Evolutionary conservation across 1,139 yeast species (phyloP), one percentile per base, ranked within the genome.

Genomic region (Insectozyma bohioensis): DNA sequence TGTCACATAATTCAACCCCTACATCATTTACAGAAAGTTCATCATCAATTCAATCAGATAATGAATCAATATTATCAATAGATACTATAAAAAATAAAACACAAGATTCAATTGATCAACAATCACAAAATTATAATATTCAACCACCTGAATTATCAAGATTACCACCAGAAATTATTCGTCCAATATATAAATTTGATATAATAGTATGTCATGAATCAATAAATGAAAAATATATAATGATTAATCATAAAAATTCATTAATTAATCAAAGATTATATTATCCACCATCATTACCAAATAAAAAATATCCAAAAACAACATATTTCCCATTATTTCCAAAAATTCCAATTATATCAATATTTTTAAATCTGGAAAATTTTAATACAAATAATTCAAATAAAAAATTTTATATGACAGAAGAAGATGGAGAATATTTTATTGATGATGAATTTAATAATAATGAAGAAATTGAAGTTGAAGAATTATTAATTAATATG

Each of bases 151-250:
- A 73, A 40, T 51, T 74, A 20, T 51, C 62, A 26, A 56, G 52
- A 22, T 49, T 63, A 10, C 68, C 75, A 1, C 79, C 80, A 2
- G 75, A 72, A 24, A 59, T 74, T 5, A 51, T 62, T 10, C 51
- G 75, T 26, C 79, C 78, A 7, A 45, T 61, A 11, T 71, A 59
- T 48, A 71, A 67, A 45, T 73, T 74, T 49, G 78, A 73, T 30
- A 52, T 75, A 22, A 55, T 65, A 3, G 49, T 67, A 28, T 74
- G 72, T 37, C 72, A 68, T 37, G 71, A 66, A 12, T 49, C 72
- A 4, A 48, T 69, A 31, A 61, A 66, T 28, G 62, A 56, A 19
- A 71, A 63, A 42, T 58, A 39, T 26, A 37, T 51, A 20, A 44
- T 56, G 48, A 48, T 49, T 29, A 43, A 44, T 20, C 33, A 31